phyloP scores from a whole-genome alignment of 2,329 filamentous ascomycete genomes.

The Ampelomyces quisqualis region DNA sequence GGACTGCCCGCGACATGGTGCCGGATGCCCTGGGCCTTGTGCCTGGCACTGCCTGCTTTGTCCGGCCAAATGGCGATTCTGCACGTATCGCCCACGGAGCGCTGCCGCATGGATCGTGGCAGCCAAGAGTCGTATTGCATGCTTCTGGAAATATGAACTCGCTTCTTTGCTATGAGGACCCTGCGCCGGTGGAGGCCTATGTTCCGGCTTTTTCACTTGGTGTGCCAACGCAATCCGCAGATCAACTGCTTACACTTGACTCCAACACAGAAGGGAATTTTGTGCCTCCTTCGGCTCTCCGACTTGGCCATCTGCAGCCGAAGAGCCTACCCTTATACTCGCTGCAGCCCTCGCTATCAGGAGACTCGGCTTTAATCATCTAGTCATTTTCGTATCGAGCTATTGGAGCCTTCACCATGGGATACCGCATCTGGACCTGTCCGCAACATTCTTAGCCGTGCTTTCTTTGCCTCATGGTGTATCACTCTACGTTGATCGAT shows the following conservation, averaged over 20 bases:
- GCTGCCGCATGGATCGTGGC: slow-evolving; percentile 19
- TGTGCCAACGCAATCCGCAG: slow-evolving; percentile 27
- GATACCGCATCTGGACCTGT: slow-evolving; percentile 11
- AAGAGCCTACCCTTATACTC: slow-evolving; percentile 25
- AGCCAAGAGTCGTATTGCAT: slow-evolving; percentile 22
- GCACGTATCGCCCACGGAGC: slow-evolving; percentile 13
- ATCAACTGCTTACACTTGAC: slow-evolving; percentile 29
- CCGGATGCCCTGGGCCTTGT: slow-evolving; percentile 9
- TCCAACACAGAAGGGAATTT: slow-evolving; percentile 18
- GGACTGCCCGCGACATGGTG: slow-evolving; percentile 8
- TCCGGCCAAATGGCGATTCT: slow-evolving; percentile 33
- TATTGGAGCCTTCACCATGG: slow-evolving; percentile 19
- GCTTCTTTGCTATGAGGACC: slow-evolving; percentile 18
- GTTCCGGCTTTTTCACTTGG: slow-evolving; percentile 12
- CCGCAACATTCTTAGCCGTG: slow-evolving; percentile 11
- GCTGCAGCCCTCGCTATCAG: slow-evolving; percentile 11
- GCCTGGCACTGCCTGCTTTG: slow-evolving; percentile 20
- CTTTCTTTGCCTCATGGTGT: slow-evolving; percentile 5
- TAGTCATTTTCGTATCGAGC: slow-evolving; percentile 6
- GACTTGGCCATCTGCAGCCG: slow-evolving; percentile 16
- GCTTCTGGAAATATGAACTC: slow-evolving; percentile 31
- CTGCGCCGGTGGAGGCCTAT: slow-evolving; percentile 13
- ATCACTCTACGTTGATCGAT: background rate
- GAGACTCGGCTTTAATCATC: slow-evolving; percentile 1
- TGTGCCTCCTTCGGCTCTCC: slow-evolving; percentile 16